These are phyloP conservation scores for Choiromyces venosus DNA, from an alignment of 495 filamentous ascomycete genomes.

Conservation along the genomic window DNA sequence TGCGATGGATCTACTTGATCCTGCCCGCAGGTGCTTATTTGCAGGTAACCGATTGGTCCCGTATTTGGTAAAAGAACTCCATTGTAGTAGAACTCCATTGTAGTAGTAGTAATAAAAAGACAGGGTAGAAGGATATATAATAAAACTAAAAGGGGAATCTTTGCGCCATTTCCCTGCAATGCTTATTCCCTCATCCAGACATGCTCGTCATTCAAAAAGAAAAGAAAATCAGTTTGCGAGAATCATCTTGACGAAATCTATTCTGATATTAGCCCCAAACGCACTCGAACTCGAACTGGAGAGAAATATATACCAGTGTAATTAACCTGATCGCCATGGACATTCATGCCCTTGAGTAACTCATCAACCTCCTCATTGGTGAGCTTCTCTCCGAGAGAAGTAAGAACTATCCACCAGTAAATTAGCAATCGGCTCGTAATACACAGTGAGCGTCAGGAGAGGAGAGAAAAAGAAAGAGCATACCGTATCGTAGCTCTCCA, in stretches of 20 bases:
- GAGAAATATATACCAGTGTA: conserved; percentile 66
- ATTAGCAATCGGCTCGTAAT: conserved; percentile 6
- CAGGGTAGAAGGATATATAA: not conserved
- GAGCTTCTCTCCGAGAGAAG: conserved; percentile 97
- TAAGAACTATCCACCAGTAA: conserved; percentile 58
- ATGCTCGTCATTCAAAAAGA: not conserved
- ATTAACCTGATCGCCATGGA: conserved; percentile 89
- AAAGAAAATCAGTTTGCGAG: conserved; percentile 68
- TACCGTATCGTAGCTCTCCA: conserved; percentile 87
- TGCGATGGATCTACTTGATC: not conserved
- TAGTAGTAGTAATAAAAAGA: not conserved
- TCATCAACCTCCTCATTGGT: conserved; percentile 97
- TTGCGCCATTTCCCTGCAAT: not conserved
- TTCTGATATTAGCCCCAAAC: not conserved
- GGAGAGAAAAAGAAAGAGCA: conserved; percentile 23
- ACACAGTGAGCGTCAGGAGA: not conserved
- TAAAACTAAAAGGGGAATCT: not conserved
- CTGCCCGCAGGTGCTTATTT: not conserved
- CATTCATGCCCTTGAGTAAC: conserved; percentile 93
- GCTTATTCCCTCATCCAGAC: not conserved
- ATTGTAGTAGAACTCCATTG: conserved; percentile 1
- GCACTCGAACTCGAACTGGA: not conserved
- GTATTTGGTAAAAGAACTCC: not conserved
- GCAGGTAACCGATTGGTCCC: not conserved
- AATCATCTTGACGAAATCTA: conserved; percentile 89